These are phyloP conservation scores for Picochlorum sp. DNA, from an alignment of 139 green algal species.

Conservation along the genomic window DNA sequence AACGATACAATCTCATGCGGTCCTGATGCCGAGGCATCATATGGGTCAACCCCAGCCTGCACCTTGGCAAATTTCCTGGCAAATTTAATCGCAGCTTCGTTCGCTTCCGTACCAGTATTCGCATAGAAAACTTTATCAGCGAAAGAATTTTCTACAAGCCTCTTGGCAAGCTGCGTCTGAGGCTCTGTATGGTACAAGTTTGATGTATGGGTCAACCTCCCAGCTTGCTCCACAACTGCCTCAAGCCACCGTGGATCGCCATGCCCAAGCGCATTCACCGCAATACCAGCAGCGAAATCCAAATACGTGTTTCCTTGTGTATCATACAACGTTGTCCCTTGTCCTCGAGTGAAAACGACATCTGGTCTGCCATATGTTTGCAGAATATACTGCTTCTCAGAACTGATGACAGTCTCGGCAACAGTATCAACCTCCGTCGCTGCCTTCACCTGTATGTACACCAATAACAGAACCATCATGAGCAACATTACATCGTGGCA, in stretches of 20 bases:
- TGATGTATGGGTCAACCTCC: constrained; percentile 73
- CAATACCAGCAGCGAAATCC: constrained; percentile 94
- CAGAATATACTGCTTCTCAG: constrained; percentile 62
- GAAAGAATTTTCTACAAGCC: constrained; percentile 80
- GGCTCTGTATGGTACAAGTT: constrained; percentile 96
- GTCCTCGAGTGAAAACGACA: constrained; percentile 71
- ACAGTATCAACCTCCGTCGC: background rate
- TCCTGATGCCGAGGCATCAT: constrained; percentile 45
- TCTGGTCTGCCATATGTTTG: constrained; percentile 76
- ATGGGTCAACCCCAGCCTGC: constrained; percentile 60
- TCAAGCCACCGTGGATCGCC: constrained; percentile 71
- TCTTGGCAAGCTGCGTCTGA: constrained; percentile 81
- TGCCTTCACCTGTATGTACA: background rate
- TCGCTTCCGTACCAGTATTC: constrained; percentile 97
- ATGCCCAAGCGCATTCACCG: constrained; percentile 94
- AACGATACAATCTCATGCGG: constrained; percentile 92
- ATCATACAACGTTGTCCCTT: constrained; percentile 76
- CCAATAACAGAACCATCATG: too few species aligned
- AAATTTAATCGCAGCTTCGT: constrained; percentile 99
- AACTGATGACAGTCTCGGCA: constrained; percentile 14
- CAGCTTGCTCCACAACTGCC: constrained; percentile 73
- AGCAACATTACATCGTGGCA: too few species aligned
- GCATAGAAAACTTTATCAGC: constrained; percentile 94
- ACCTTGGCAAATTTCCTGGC: constrained; percentile 85
- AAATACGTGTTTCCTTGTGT: constrained; percentile 80